Base-by-base conservation (phyloP, 768 basidiomycete genomes). In the Fibroporia radiculosa region DNA sequence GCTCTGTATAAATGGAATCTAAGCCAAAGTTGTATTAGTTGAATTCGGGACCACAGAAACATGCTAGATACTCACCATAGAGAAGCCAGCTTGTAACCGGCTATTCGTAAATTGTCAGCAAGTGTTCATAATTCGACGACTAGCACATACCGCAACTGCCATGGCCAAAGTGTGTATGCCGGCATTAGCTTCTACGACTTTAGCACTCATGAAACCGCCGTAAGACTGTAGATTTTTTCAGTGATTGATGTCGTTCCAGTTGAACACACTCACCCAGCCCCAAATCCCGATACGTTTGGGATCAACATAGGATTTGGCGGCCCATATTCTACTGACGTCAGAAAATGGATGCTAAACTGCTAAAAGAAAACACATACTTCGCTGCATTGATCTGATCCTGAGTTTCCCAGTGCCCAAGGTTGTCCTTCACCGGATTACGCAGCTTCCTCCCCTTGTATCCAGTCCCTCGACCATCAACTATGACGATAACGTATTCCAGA, bases 1-100 rank as follows among this genome's bases (percentile, higher is more conserved):
- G 82, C 55, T 99, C 96, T 1, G 96, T 99, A 62, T 98, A 98
- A 51, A 98, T 84, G 0, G 92, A 85, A 66, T 98, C 93, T 87
- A 53, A 25, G 24, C 16, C 26, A 6, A 40, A 28, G 25, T 7
- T 14, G 31, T 37, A 40, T 16, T 14, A 24, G 12, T 25, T 14
- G 29, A 18, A 20, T 13, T 10, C 38, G 46, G 31, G 25, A 42
- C 36, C 4, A 7, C 31, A 27, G 46, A 40, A 13, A 14, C 11
- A 22, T 2, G 12, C 11, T 6, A 18, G 20, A 2, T 3, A 50
- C 74, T 61, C 57, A 84, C 83, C 84, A 52, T 92, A 89, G 40
- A 89, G 59, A 36, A 71, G 71, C 88, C 91, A 93, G 53, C 85
- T 88, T 3, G 85, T 88, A 38, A 95, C 92, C 45, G 92, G 92